phyloP scores from a whole-genome alignment of 2,329 filamentous ascomycete genomes.

The Calonectria ilicicola region DNA sequence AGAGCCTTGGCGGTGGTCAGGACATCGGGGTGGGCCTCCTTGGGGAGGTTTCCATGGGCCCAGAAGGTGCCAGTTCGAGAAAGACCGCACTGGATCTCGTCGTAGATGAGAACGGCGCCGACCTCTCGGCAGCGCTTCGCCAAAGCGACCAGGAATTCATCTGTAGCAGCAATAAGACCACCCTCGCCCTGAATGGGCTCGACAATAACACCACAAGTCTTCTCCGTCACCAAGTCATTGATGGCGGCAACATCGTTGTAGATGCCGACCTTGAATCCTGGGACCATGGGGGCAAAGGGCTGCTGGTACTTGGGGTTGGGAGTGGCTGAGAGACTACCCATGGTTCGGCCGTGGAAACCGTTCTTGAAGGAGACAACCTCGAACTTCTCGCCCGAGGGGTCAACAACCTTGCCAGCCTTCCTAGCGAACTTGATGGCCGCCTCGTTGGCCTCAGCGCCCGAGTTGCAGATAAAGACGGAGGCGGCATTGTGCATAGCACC shows the following conservation, averaged over 20 bases:
- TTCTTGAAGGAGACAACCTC: slow-evolving; percentile 92
- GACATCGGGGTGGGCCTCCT: slow-evolving; percentile 90
- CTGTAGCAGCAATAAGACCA: slow-evolving; percentile 85
- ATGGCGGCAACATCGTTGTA: slow-evolving; percentile 86
- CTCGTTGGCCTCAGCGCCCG: slow-evolving; percentile 96
- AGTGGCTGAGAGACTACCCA: slow-evolving; percentile 95
- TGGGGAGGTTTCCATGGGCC: slow-evolving; percentile 83
- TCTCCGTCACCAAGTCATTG: slow-evolving; percentile 79
- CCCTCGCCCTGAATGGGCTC: slow-evolving; percentile 99
- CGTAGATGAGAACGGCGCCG: slow-evolving; percentile 89
- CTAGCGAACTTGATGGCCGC: slow-evolving; percentile 97
- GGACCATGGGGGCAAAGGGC: slow-evolving; percentile 95
- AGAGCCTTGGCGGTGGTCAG: slow-evolving; percentile 95
- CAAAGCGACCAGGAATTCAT: slow-evolving; percentile 87
- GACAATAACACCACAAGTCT: slow-evolving; percentile 93
- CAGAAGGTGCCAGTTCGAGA: slow-evolving; percentile 89
- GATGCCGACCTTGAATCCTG: slow-evolving; percentile 87
- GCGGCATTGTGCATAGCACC: slow-evolving; percentile 85
- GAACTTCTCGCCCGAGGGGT: slow-evolving; percentile 78
- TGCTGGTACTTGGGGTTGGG: slow-evolving; percentile 98
- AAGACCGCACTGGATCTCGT: slow-evolving; percentile 97
- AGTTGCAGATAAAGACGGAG: slow-evolving; percentile 94
- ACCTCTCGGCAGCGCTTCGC: slow-evolving; percentile 87
- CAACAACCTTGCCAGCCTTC: slow-evolving; percentile 84
- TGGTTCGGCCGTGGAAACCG: slow-evolving; percentile 96